These are phyloP conservation scores for Paspalum vaginatum DNA, from an alignment of 176 grass and related monocot genomes.

Conservation along the genomic window DNA sequence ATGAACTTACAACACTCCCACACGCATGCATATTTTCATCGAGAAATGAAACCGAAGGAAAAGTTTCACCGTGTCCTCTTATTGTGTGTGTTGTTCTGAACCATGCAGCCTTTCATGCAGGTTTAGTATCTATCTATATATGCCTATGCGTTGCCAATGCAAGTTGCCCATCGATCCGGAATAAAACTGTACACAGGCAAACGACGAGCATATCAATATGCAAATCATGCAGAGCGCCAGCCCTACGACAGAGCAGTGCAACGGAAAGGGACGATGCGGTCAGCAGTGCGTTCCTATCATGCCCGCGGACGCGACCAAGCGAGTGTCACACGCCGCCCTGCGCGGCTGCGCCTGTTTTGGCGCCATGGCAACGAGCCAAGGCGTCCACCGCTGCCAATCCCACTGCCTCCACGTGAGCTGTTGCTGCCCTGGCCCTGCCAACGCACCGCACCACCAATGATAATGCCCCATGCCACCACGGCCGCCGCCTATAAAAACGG, in stretches of 20 bases:
- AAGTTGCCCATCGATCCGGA: background rate
- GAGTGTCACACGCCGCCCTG: constrained; percentile 57
- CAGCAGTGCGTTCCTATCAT: constrained; percentile 41
- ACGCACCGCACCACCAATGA: constrained; percentile 31
- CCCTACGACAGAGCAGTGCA: background rate
- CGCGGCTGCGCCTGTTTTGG: constrained; percentile 46
- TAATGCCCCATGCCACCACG: background rate
- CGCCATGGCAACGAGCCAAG: constrained; percentile 46
- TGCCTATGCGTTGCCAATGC: background rate
- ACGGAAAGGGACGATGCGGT: constrained; percentile 27
- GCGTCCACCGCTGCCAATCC: constrained; percentile 27
- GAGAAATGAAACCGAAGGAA: background rate
- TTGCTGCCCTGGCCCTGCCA: background rate
- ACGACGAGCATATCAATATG: constrained; percentile 1
- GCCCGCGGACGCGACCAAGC: constrained; percentile 38
- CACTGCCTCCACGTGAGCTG: constrained; percentile 53
- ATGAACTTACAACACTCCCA: background rate
- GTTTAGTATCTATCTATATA: background rate
- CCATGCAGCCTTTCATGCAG: background rate
- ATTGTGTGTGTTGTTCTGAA: background rate
- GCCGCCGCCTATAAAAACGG: constrained; percentile 40
- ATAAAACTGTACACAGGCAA: background rate
- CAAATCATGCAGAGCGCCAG: background rate
- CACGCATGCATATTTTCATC: background rate
- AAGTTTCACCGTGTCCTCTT: background rate